Percentiles rank a stretch among this genome's conserved stretches.
Evolutionary conservation across 306 rosid genomes (phyloP).

Genomic region (Macrotyloma uniflorum): DNA sequence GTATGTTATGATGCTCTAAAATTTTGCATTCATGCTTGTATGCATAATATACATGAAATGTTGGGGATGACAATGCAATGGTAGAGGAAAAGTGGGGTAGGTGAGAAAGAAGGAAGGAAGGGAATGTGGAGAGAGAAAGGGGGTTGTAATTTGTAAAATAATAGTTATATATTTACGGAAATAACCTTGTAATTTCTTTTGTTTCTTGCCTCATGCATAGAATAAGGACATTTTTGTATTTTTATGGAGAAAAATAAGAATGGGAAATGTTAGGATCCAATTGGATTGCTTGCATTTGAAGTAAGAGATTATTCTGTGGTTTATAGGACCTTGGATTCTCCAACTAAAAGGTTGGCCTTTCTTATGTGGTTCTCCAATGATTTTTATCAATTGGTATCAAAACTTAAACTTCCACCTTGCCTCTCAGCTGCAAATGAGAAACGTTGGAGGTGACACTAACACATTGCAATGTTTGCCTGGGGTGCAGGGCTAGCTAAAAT

Average conservation of each 20-base stretch:
- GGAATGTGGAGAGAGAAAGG: slow-evolving; percentile 13
- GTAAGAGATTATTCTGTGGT: not conserved
- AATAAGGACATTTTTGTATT: no score
- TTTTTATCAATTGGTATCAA: not conserved
- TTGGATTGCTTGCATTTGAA: not conserved
- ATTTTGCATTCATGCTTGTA: slow-evolving; percentile 14
- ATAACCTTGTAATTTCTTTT: no score
- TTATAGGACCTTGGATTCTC: not conserved
- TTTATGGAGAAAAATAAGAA: no score
- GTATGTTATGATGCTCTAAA: slow-evolving; percentile 25
- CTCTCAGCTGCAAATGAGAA: not conserved
- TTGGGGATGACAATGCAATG: not conserved
- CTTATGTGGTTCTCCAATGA: not conserved
- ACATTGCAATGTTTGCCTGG: not conserved
- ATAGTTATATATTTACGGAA: no score
- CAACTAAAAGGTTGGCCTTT: not conserved
- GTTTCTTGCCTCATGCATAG: no score
- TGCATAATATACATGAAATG: slow-evolving; percentile 20
- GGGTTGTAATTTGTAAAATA: no score
- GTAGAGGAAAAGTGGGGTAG: slow-evolving; percentile 12
- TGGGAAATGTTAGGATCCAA: no score
- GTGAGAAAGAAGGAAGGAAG: slow-evolving; percentile 16
- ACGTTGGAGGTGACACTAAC: not conserved
- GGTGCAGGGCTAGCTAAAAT: not conserved
- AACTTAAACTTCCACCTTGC: not conserved